Evolutionary conservation across 1,139 yeast genomes (phyloP), one percentile per base, ranked within the genome.

Genomic region (Geotrichum bryndzae): DNA sequence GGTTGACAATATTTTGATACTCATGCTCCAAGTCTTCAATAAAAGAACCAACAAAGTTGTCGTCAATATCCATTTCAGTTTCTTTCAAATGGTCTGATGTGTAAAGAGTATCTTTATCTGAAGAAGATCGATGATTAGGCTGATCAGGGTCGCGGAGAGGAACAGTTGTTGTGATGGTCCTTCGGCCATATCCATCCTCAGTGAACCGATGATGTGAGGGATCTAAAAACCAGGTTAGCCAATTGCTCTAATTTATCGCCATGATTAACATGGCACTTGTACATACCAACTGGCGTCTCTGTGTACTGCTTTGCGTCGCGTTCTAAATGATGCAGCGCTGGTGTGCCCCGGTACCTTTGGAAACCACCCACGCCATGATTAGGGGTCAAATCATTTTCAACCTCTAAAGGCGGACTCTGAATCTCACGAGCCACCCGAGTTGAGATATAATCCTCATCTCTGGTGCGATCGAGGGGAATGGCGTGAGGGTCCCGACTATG

Each of bases 1-100:
- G 11, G 27, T 59, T 54, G 4, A 59, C 25, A 22, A 59, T 59
- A 38, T 59, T 31, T 38, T 59, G 58, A 27, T 59, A 59, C 33
- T 59, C 61, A 11, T 27, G 31, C 27, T 59, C 61, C 15, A 59
- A 50, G 15, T 55, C 57, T 10, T 51, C 56, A 31, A 59, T 59
- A 52, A 55, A 58, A 15, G 59, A 53, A 56, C 52, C 41, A 4
- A 45, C 51, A 29, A 46, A 52, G 18, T 22, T 41, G 23, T 31
- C 33, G 10, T 7, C 22, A 23, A 8, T 8, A 25, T 46, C 46
- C 22, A 18, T 23, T 23, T 31, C 45, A 23, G 23, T 46, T n/a
- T 18, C 45, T n/a, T 31, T 29, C 13, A 10, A 11, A 13, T 18
- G 22, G 8, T 31, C 5, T 31, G 52, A 18, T 11, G 25, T 18